Evolutionary conservation across 2,329 filamentous ascomycete genomes (phyloP), one percentile per base, ranked within the genome.

Genomic region (Curvularia verruculosa): DNA sequence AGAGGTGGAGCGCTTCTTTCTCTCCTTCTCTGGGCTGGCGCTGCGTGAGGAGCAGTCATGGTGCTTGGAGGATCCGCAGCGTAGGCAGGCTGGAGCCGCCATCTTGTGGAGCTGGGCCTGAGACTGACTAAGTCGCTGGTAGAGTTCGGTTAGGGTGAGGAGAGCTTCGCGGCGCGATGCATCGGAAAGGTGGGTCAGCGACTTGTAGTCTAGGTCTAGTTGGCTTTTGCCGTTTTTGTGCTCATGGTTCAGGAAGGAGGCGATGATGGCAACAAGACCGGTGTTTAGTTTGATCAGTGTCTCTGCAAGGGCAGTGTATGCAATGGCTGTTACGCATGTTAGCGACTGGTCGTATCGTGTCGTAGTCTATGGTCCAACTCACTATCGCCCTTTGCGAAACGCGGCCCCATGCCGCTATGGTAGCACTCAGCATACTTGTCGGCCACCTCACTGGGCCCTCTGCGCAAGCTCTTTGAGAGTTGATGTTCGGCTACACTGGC

Each of bases 281-380:
- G 78, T 79, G 58, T 82, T 82, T 26, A 82, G 68, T 58, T 74
- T 79, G 54, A 81, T 73, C 23, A 82, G 61, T 18, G 79, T 78
- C 58, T 78, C 78, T 10, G 78, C 77, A 19, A 82, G 78, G n/a
- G 75, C 77, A 3, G 76, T 76, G 56, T 80, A 79, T 15, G 79
- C 80, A 52, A 78, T 77, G 44, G 76, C 80, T 81, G 54, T 50
- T 1, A 9, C 13, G 24, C 18, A 3, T 37, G 43, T 49, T 28
- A 55, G 48, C 10, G 36, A n/a, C 18, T 18, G 34, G 5, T 15
- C 5, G 15, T 6, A 5, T 36, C 12, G 2, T 36, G 15, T 18
- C 3, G 10, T 29, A 10, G 7, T 28, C 31, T 6, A 13, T 36
- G 34, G 34, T 36, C n/a, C 34, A n/a, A 68, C 76, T 70, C 63